Percentiles rank a stretch among this genome's conserved stretches.
Conservation (phyloP, 306 rosid genomes). For the Rubus idaeus region DNA sequence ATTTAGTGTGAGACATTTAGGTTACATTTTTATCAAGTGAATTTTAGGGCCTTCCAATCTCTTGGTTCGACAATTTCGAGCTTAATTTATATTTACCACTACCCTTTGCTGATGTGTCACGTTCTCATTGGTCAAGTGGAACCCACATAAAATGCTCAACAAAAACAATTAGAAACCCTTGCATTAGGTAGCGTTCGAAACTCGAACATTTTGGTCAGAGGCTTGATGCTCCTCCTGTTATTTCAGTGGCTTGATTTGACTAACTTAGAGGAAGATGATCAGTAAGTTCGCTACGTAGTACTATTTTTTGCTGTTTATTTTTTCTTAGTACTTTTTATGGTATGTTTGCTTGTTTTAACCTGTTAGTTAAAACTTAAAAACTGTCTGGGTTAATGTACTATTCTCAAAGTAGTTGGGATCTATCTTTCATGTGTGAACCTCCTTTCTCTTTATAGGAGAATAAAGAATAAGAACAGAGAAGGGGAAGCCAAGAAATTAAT, state of each 20-base stretch:
- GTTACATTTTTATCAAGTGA: too few relatives aligned
- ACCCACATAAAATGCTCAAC: too few relatives aligned
- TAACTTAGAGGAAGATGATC: constrained; percentile 1
- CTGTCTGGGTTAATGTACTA: not conserved
- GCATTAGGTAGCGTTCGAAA: too few relatives aligned
- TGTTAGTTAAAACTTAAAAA: not conserved
- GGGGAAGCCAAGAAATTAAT: not conserved
- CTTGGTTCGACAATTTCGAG: too few relatives aligned
- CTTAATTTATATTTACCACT: too few relatives aligned
- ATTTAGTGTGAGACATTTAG: too few relatives aligned
- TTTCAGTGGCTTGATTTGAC: constrained; percentile 53
- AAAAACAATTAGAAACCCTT: too few relatives aligned
- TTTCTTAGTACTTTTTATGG: not conserved
- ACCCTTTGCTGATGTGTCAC: too few relatives aligned
- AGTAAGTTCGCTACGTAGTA: not conserved
- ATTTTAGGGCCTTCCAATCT: too few relatives aligned
- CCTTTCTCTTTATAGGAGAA: not conserved
- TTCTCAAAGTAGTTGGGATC: not conserved
- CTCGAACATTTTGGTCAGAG: too few relatives aligned
- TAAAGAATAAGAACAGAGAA: not conserved
- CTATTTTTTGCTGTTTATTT: not conserved
- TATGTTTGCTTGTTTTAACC: constrained; percentile 7
- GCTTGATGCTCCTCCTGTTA: constrained; percentile 42
- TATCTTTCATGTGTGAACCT: not conserved
- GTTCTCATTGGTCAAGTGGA: too few relatives aligned